Evolutionary conservation across 257 asterid genomes (phyloP), one percentile per base, ranked within the genome.

Genomic region (Petrea volubilis): DNA sequence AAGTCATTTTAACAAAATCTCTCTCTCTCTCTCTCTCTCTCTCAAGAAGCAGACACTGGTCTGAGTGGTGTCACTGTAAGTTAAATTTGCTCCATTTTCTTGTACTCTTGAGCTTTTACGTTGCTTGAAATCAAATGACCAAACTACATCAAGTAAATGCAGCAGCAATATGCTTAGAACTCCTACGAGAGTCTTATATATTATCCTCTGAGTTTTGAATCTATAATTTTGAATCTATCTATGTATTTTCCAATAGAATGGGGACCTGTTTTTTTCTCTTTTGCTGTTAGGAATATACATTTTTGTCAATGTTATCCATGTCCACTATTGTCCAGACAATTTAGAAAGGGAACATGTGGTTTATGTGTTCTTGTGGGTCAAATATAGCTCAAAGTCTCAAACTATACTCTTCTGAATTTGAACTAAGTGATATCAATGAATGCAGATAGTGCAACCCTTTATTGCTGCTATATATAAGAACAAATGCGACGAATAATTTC

Each of bases 11-110:
- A 13, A 68, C 25, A 58, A 17, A 3, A 46, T 6, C 6, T 21
- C 29, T 15, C 18, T 34, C 29, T 36, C n/a, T n/a, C n/a, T n/a
- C n/a, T n/a, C n/a, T n/a, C n/a, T n/a, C n/a, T n/a, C n/a, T n/a
- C n/a, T n/a, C 41, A 49, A 4, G 67, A 23, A 33, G 70, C 69
- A 46, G 62, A 59, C 40, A 28, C 47, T 34, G 74, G 47, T 3
- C 52, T 18, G 59, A 46, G 53, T 33, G 40, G 55, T 31, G 13
- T 47, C 20, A 38, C 31, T 18, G 78, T 75, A 70, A 68, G 75
- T 49, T 51, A n/a, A n/a, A n/a, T n/a, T n/a, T 27, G 29, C 47
- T 56, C 31, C 25, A 11, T 67, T 43, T 36, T 28, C 67, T 28
- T 14, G 27, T 61, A 14, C 50, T 53, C 24, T 55, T 7, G 27